phyloP scores from a whole-genome alignment of 371 early-diverging fungal species.

The Mucor mucedo region DNA sequence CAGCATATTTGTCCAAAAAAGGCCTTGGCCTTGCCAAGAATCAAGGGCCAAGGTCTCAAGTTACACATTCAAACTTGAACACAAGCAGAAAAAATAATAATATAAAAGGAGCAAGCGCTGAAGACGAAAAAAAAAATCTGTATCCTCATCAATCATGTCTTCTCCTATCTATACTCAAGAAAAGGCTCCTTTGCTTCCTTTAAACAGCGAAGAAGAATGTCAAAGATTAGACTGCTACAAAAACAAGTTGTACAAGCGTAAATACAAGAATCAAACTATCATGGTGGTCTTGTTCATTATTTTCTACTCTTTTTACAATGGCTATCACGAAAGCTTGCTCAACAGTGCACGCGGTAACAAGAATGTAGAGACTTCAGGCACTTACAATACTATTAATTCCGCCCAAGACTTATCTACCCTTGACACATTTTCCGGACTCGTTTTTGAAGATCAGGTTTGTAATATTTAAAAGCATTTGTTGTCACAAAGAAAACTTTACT shows the following conservation, averaged over 20 bases:
- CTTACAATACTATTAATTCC: neutral
- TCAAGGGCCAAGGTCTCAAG: slow-evolving; percentile 15
- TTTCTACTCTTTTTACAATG: neutral
- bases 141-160: neutral
- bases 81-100: too few species aligned
- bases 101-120: neutral
- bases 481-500: neutral
- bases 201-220: slow-evolving; percentile 1
- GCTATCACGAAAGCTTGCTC: neutral
- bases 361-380: neutral
- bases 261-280: neutral
- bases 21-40: neutral
- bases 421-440: neutral
- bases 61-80: neutral
- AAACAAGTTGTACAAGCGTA: neutral
- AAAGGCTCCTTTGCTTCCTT: slow-evolving; percentile 9
- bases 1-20: too few species aligned
- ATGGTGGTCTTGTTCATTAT: neutral
- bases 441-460: neutral
- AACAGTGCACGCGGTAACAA: neutral
- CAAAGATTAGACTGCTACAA: slow-evolving; percentile 5
- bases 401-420: neutral
- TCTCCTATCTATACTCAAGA: slow-evolving; percentile 7
- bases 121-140: neutral
- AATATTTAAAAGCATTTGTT: neutral